Conservation (phyloP, 306 rosid genomes). For the Fragaria ananassa region DNA sequence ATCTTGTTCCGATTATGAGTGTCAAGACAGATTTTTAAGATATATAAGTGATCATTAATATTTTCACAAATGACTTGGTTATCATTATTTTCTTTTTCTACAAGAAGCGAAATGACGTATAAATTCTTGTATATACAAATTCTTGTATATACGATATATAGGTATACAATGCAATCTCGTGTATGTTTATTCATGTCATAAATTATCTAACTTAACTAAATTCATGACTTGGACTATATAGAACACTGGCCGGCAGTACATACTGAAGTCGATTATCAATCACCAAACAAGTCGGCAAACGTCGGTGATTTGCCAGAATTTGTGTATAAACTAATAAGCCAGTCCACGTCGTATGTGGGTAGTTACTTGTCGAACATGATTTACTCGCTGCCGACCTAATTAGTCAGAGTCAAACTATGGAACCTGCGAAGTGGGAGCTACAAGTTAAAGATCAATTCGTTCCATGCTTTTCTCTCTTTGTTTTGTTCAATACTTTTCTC, state of each 20-base stretch:
- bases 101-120: too few species aligned
- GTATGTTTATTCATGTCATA: too few species aligned
- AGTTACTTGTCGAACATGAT: not conserved
- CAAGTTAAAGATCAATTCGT: not conserved
- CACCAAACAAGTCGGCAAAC: not conserved
- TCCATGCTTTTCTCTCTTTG: not conserved
- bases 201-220: too few species aligned
- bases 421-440: not conserved
- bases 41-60: not conserved
- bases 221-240: too few species aligned
- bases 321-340: not conserved
- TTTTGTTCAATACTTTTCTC: not conserved
- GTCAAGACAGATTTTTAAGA: constrained; percentile 17
- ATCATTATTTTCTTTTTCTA: too few species aligned
- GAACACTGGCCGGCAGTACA: not conserved
- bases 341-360: not conserved
- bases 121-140: too few species aligned
- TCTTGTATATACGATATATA: too few species aligned
- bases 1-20: constrained; percentile 45
- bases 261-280: not conserved
- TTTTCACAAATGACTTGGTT: not conserved
- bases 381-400: not conserved
- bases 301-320: not conserved
- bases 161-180: too few species aligned
- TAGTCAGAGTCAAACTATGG: not conserved